Base-by-base conservation (phyloP, 345 rosid species). In the Hevea brasiliensis region DNA sequence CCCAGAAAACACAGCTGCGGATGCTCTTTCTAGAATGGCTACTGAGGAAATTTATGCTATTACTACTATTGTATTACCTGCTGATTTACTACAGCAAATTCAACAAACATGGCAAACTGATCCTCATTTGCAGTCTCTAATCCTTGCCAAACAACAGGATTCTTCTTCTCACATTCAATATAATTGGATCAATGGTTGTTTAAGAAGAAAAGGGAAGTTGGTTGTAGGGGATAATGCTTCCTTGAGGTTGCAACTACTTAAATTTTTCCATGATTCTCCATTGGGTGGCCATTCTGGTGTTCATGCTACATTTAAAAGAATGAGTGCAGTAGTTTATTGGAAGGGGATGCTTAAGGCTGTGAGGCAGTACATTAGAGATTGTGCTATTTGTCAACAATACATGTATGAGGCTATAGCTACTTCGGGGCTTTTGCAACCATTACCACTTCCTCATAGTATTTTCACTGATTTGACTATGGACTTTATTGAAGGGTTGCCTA, bases 341-440 rank as follows among this genome's bases (percentile, higher is more conserved):
- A 42, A 21, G 32, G 53, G 53, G 10, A 1, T 41, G 15, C 1
- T 3, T 29, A 65, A 21, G 5, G 32, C 9, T 6, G 53, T 44
- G 0, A 44, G 55, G 8, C 1, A n/a, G 10, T 64, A 35, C 1
- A 7, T 53, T 20, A 3, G 23, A 1, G 4, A 61, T 17, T 61
- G 6, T 35, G 23, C 7, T 8, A n/a, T 37, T 2, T 61, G 15
- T 37, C 41, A 37, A 20, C 11, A 7, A 13, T 0, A 9, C 4
- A 60, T 29, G 4, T 4, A 4, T 0, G 21, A 61, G 2, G 11
- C 0, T 6, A 20, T 32, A 2, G 1, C 9, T 32, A 29, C 9
- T 2, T 3, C 11, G 0, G 12, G 44, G 0, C 0, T 32, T 0
- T 4, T 17, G 4, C 6, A 61, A 0, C 12, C 21, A 3, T 18